Conservation (phyloP, 345 rosid species). For the Orychophragmus violaceus region DNA sequence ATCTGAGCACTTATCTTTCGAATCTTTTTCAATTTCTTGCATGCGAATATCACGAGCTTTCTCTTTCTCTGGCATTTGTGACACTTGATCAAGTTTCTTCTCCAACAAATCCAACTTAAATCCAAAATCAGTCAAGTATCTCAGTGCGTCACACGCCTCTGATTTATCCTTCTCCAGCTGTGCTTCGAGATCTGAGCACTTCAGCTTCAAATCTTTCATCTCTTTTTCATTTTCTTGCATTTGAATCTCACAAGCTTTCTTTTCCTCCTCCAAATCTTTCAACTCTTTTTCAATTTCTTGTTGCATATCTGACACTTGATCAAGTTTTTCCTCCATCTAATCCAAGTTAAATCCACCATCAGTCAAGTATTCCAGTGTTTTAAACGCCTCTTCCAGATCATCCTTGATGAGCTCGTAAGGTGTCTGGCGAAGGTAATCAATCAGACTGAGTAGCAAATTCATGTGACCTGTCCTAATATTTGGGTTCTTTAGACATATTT, state of each 20-base stretch:
- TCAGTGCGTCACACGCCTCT: too few relatives aligned
- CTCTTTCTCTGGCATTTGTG: too few relatives aligned
- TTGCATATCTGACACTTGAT: neutral
- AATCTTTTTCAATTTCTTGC: too few relatives aligned
- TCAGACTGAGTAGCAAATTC: neutral
- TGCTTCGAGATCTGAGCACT: constrained; percentile 9
- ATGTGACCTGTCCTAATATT: neutral
- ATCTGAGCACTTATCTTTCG: too few relatives aligned
- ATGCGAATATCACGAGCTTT: too few relatives aligned
- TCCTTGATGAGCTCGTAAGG: neutral
- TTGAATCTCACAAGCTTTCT: neutral
- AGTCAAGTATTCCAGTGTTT: neutral
- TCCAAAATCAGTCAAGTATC: too few relatives aligned
- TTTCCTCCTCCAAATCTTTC: neutral
- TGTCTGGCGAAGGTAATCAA: neutral
- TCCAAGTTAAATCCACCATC: neutral
- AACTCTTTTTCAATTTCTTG: too few relatives aligned
- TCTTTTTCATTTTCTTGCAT: neutral
- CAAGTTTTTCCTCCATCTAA: neutral
- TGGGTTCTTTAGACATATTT: neutral
- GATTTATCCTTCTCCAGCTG: constrained; percentile 6
- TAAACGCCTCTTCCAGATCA: neutral
- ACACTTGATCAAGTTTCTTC: too few relatives aligned
- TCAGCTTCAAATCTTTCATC: neutral
- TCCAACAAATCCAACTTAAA: too few relatives aligned